Percentiles rank a stretch among this genome's conserved stretches.
Evolutionary conservation across 2,329 filamentous ascomycete species (phyloP).

Genomic region (Monilinia aucupariae): DNA sequence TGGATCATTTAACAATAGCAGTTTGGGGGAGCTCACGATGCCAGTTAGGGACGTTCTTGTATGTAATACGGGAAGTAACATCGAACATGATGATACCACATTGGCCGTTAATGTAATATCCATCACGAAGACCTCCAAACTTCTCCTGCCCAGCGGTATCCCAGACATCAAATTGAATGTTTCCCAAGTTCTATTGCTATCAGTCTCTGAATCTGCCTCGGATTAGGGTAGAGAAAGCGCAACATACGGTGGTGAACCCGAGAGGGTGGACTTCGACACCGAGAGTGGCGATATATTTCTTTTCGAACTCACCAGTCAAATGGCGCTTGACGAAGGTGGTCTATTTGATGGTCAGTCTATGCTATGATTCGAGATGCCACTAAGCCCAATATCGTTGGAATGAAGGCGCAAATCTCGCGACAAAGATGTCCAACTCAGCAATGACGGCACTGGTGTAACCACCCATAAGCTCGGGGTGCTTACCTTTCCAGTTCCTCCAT

Average conservation of each 20-base stretch:
- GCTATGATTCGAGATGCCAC: constrained; percentile 18
- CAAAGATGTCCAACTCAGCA: constrained; percentile 16
- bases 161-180: constrained; percentile 99
- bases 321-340: constrained; percentile 99
- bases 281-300: constrained; percentile 99
- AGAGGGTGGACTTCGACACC: constrained; percentile 99
- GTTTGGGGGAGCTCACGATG: constrained; percentile 67
- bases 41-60: constrained; percentile 99
- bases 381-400: constrained; percentile 25
- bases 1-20: constrained; percentile 15
- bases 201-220: constrained; percentile 1
- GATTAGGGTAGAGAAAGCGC: constrained; percentile 6
- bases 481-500: constrained; percentile 99
- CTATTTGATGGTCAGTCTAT: constrained; percentile 45
- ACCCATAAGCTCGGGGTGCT: constrained; percentile 33
- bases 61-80: constrained; percentile 97
- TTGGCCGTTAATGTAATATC: constrained; percentile 99
- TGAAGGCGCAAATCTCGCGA: constrained; percentile 23
- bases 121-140: constrained; percentile 98
- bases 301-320: constrained; percentile 99
- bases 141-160: constrained; percentile 99
- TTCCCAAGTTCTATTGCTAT: constrained; percentile 71
- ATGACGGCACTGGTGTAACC: constrained; percentile 10
- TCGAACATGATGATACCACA: constrained; percentile 99
- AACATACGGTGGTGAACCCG: constrained; percentile 90